Evolutionary conservation across 2,329 filamentous ascomycete species (phyloP).

Genomic region (Boeremia lycopersici): DNA sequence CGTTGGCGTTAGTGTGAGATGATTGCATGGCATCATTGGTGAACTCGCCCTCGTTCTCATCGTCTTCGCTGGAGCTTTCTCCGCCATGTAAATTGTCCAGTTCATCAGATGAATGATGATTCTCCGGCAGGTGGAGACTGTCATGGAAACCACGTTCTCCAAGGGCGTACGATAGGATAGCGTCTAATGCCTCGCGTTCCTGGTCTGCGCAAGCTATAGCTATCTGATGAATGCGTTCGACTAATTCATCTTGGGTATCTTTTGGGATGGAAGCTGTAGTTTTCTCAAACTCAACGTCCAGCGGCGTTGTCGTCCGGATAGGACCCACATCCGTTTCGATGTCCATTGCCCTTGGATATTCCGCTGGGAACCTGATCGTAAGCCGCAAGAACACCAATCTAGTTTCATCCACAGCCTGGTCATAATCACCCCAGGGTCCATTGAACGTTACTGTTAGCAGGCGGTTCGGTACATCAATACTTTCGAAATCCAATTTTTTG

Average conservation of each 20-base stretch:
- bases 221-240: slow-evolving; percentile 60
- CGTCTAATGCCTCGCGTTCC: slow-evolving; percentile 64
- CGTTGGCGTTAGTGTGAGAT: slow-evolving; percentile 66
- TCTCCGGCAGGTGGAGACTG: slow-evolving; percentile 52
- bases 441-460: slow-evolving; percentile 63
- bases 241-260: slow-evolving; percentile 55
- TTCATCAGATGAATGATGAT: slow-evolving; percentile 61
- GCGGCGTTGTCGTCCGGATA: slow-evolving; percentile 50
- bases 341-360: slow-evolving; percentile 60
- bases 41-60: slow-evolving; percentile 64
- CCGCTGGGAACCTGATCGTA: slow-evolving; percentile 62
- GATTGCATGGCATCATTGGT: slow-evolving; percentile 58
- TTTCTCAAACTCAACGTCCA: slow-evolving; percentile 62
- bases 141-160: slow-evolving; percentile 65
- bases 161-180: slow-evolving; percentile 65
- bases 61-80: slow-evolving; percentile 85
- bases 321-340: slow-evolving; percentile 25
- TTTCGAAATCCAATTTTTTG: slow-evolving; percentile 65
- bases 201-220: slow-evolving; percentile 60
- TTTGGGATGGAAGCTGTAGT: slow-evolving; percentile 61
- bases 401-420: slow-evolving; percentile 28
- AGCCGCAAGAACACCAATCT: slow-evolving; percentile 62
- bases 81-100: slow-evolving; percentile 52
- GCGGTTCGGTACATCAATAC: slow-evolving; percentile 61
- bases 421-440: slow-evolving; percentile 63